Conservation (phyloP, 345 rosid species). For the Bretschneidera sinensis region DNA sequence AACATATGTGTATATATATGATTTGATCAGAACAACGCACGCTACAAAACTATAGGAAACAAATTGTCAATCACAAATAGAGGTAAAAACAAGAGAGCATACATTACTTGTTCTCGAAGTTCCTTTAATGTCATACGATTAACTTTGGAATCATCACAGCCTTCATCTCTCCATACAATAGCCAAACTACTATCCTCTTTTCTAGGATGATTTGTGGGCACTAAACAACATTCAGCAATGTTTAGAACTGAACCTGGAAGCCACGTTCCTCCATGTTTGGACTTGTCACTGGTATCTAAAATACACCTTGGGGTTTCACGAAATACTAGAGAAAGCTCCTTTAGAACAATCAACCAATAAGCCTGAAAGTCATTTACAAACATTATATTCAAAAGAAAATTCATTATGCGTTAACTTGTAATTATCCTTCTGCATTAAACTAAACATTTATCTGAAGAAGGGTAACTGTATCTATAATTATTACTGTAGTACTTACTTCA, state of each 20-base stretch:
- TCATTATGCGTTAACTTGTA: not conserved
- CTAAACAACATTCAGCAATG: conserved; percentile 77
- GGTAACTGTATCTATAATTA: not conserved
- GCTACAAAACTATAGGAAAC: not conserved
- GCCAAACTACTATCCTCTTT: conserved; percentile 60
- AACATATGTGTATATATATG: not conserved
- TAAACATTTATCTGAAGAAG: not conserved
- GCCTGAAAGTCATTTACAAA: conserved; percentile 35
- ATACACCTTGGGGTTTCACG: conserved; percentile 57
- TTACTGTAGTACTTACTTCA: conserved; percentile 34
- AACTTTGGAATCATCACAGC: conserved; percentile 42
- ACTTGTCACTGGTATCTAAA: conserved; percentile 48
- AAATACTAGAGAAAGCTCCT: conserved; percentile 65
- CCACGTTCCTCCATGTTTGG: conserved; percentile 62
- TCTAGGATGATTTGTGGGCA: conserved; percentile 44
- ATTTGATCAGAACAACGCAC: not conserved
- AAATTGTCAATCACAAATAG: not conserved
- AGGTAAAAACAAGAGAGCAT: conserved; percentile 22
- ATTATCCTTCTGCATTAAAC: not conserved
- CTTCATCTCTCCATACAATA: conserved; percentile 77
- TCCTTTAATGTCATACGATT: conserved; percentile 54
- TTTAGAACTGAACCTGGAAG: conserved; percentile 71
- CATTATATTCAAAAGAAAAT: conserved; percentile 13
- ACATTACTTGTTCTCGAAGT: conserved; percentile 78
- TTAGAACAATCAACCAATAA: conserved; percentile 60